Evolutionary conservation across 208 protist species (phyloP).

Genomic region (Trypanosoma brucei): DNA sequence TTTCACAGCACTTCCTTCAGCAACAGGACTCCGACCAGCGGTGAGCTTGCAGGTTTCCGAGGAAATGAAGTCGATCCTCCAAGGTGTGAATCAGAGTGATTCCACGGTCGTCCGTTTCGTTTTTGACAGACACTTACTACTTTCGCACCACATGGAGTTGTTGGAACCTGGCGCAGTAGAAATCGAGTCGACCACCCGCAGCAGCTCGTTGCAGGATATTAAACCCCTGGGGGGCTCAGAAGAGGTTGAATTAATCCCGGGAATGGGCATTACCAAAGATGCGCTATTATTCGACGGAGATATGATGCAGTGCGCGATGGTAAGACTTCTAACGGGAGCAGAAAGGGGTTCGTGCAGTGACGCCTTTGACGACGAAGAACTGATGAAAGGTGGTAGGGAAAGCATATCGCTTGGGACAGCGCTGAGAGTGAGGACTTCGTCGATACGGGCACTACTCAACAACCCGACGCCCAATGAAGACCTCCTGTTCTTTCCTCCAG

Average conservation of each 20-base stretch:
- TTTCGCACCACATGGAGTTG: too few relatives aligned
- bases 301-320: slow-evolving; percentile 19
- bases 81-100: slow-evolving; percentile 9
- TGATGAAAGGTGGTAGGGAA: slow-evolving; percentile 2
- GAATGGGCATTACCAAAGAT: not conserved
- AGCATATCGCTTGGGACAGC: slow-evolving; percentile 10
- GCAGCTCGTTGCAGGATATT: too few relatives aligned
- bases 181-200: too few relatives aligned
- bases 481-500: slow-evolving; percentile 46
- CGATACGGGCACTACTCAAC: slow-evolving; percentile 20
- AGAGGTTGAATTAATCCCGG: slow-evolving; percentile 10
- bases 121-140: slow-evolving; percentile 15
- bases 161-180: too few relatives aligned
- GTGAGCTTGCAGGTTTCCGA: slow-evolving; percentile 22
- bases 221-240: not conserved
- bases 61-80: slow-evolving; percentile 7
- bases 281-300: slow-evolving; percentile 21
- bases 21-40: slow-evolving; percentile 19
- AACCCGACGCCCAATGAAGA: slow-evolving; percentile 15
- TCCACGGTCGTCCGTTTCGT: slow-evolving; percentile 28
- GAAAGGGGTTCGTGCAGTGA: slow-evolving; percentile 1
- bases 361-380: slow-evolving; percentile 4
- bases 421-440: slow-evolving; percentile 3
- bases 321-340: slow-evolving; percentile 17
- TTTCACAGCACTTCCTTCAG: slow-evolving; percentile 21